These are phyloP conservation scores for Westerdykella ornata DNA, from an alignment of 2,329 filamentous ascomycete species.

Conservation along the genomic window DNA sequence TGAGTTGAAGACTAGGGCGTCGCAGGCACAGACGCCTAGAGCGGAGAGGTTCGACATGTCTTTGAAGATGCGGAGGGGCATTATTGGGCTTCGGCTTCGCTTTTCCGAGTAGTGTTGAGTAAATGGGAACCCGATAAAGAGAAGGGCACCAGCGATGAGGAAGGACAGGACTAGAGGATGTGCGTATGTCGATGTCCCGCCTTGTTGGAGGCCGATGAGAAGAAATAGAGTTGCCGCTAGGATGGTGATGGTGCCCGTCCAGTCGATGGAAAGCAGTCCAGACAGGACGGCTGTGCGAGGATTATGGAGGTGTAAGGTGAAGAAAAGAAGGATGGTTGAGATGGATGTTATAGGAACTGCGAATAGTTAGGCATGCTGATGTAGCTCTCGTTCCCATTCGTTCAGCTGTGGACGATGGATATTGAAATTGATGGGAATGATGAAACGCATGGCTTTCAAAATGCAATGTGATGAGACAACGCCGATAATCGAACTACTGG, in stretches of 20 bases:
- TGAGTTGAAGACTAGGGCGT: constrained; percentile 57
- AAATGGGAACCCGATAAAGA: constrained; percentile 48
- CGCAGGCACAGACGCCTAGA: constrained; percentile 45
- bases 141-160: constrained; percentile 43
- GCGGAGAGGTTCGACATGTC: constrained; percentile 51
- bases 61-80: constrained; percentile 61
- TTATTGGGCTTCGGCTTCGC: constrained; percentile 57
- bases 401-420: neutral
- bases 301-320: constrained; percentile 50
- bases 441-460: neutral
- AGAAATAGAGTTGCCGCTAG: constrained; percentile 45
- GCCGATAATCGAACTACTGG: neutral
- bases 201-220: constrained; percentile 49
- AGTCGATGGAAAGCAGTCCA: constrained; percentile 48
- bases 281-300: constrained; percentile 43
- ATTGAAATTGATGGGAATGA: no score
- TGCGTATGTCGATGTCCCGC: constrained; percentile 44
- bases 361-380: constrained; percentile 36
- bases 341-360: constrained; percentile 45
- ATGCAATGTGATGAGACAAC: constrained; percentile 13
- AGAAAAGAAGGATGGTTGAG: constrained; percentile 44
- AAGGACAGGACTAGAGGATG: constrained; percentile 47
- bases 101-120: constrained; percentile 58
- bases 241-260: constrained; percentile 47
- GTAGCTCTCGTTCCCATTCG: neutral